Conservation (phyloP, 176 grass and related monocot species). For the Oryza glaberrima region DNA sequence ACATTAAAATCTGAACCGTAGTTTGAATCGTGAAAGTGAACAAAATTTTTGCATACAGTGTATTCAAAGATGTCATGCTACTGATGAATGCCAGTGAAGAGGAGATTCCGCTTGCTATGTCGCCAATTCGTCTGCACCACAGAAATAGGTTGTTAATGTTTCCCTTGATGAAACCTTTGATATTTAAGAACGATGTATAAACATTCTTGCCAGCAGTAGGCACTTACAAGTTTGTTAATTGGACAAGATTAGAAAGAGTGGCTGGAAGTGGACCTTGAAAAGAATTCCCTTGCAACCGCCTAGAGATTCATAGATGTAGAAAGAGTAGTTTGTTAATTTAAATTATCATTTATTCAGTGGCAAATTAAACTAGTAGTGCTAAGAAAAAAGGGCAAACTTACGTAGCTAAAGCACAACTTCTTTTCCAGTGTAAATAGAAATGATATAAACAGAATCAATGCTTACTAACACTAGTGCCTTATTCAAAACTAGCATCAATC, state of each 20-base stretch:
- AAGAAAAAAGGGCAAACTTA: too few relatives aligned
- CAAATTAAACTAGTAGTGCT: neutral
- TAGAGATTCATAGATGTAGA: constrained; percentile 33
- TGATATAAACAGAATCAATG: too few relatives aligned
- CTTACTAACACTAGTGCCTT: too few relatives aligned
- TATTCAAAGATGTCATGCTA: constrained; percentile 66
- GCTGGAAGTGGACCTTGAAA: constrained; percentile 82
- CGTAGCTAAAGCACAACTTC: too few relatives aligned
- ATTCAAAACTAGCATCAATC: too few relatives aligned
- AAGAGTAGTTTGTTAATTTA: neutral
- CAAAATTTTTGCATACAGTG: constrained; percentile 46
- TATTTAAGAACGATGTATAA: neutral
- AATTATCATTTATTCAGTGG: neutral
- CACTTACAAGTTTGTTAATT: constrained; percentile 68
- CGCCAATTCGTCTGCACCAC: constrained; percentile 71
- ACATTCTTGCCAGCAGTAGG: neutral
- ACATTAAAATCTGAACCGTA: neutral
- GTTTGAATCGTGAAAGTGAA: neutral
- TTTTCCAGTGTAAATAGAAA: too few relatives aligned
- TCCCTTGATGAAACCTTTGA: neutral
- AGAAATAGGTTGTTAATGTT: constrained; percentile 25
- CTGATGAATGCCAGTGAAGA: constrained; percentile 66
- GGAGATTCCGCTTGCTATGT: constrained; percentile 71
- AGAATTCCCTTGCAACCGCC: constrained; percentile 85
- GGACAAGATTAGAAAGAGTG: constrained; percentile 60